These are phyloP conservation scores for Yamagishiella unicocca DNA, from an alignment of 139 green algal species.

Conservation along the genomic window DNA sequence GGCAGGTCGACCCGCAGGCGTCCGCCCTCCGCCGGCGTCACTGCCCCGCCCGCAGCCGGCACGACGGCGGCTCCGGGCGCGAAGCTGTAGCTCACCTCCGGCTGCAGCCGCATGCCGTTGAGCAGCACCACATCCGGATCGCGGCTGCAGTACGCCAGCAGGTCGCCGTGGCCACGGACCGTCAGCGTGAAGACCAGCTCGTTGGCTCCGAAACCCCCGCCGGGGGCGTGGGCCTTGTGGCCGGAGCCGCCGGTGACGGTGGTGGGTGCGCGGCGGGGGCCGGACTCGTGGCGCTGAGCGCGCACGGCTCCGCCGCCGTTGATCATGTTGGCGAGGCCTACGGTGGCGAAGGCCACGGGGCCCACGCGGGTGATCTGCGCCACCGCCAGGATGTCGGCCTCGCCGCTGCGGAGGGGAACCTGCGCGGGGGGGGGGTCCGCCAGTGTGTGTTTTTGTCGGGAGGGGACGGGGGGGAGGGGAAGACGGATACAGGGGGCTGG, in stretches of 20 bases:
- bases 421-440: background rate
- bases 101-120: constrained; percentile 7
- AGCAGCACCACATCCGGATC: constrained; percentile 46
- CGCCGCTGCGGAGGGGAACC: constrained; percentile 44
- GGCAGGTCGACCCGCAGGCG: constrained; percentile 32
- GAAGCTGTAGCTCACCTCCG: constrained; percentile 18
- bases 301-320: constrained; percentile 82
- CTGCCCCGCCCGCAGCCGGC: background rate
- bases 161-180: constrained; percentile 62
- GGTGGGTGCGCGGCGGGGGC: background rate
- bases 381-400: constrained; percentile 58
- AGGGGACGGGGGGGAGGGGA: background rate
- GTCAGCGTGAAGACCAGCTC: constrained; percentile 50
- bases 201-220: background rate
- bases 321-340: constrained; percentile 83
- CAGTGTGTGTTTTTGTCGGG: too few relatives aligned
- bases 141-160: constrained; percentile 68
- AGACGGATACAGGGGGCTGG: background rate
- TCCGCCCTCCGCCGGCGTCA: background rate
- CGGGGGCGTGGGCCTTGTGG: background rate
- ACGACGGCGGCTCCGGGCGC: background rate
- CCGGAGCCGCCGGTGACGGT: constrained; percentile 8
- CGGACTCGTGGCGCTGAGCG: constrained; percentile 27
- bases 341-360: constrained; percentile 58
- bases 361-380: constrained; percentile 22